Evolutionary conservation across 1,284 basidiomycete genomes (phyloP), one percentile per base, ranked within the genome.

Genomic region (Cerrena zonata): DNA sequence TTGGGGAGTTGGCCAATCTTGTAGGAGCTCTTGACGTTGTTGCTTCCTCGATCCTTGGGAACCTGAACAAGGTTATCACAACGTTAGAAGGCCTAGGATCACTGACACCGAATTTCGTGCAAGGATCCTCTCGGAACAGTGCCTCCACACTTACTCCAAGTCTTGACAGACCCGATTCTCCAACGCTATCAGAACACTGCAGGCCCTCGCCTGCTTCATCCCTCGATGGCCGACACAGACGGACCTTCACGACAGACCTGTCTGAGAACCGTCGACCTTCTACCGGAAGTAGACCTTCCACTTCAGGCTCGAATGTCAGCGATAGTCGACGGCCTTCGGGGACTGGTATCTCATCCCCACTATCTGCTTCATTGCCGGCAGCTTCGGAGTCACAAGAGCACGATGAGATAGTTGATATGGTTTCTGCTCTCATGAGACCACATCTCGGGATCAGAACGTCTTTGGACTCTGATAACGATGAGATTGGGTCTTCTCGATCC

Each of bases 21-120:
- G 18, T 7, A 4, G 25, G 30, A 19, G 15, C n/a, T 37, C 18
- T 23, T 12, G 25, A 27, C 15, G 57, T 85, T 26, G 74, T 78
- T 50, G 66, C 71, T 11, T 65, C 83, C 45, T 66, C 70, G 26
- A 64, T 86, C 50, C 72, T 74, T 57, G 67, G 75, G 41, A 83
- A 86, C 54, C 65, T 82, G n/a, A 68, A 67, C 7, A 63, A 77
- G 19, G 72, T 82, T 18, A 67, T 79, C 47, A 77, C 82, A 58
- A 79, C 78, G 1, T 65, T 88, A 5, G 82, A 86, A 45, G 72
- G 70, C 4, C 69, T 90, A 34, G 66, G 85, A n/a, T 68, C 74
- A 12, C 39, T 21, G 3, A 13, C 42, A 26, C 19, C 38, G 19
- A 26, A 42, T 7, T 15, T 11, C 5, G 11, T 10, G 7, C 21